A percentile compares a stretch with the other conserved stretches of the same genome.
Evolutionary conservation across 106 monocot genomes (phyloP).

Genomic region (Allium fistulosum): DNA sequence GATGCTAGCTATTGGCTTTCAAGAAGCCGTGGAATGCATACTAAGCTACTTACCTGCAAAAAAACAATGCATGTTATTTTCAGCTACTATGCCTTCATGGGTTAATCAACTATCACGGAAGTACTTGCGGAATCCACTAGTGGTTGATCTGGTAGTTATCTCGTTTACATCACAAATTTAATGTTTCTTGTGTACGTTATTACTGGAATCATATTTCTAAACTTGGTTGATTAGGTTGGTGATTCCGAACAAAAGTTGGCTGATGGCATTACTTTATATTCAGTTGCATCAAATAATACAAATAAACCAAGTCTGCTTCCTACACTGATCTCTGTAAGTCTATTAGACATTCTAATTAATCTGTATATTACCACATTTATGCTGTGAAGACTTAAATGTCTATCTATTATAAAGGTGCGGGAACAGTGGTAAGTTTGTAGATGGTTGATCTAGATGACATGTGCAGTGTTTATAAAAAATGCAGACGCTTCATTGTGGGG

Average conservation of each 20-base stretch:
- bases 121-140: slow-evolving; percentile 33
- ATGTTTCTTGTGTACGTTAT: not conserved
- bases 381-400: no score
- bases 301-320: slow-evolving; percentile 40
- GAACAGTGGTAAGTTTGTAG: no score
- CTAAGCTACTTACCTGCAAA: slow-evolving; percentile 30
- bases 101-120: slow-evolving; percentile 32
- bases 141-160: slow-evolving; percentile 34
- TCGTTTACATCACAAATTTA: not conserved
- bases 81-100: slow-evolving; percentile 57
- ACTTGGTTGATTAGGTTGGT: slow-evolving; percentile 23
- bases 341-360: no score
- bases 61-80: slow-evolving; percentile 45
- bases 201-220: not conserved
- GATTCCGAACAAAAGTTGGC: slow-evolving; percentile 36
- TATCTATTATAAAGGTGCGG: no score
- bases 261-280: slow-evolving; percentile 36
- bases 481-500: no score
- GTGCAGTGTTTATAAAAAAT: no score
- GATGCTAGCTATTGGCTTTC: slow-evolving; percentile 47
- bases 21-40: slow-evolving; percentile 47
- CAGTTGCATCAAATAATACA: slow-evolving; percentile 18
- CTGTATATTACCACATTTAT: no score
- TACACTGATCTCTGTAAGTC: slow-evolving; percentile 44
- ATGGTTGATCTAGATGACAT: no score